These are phyloP conservation scores for Gymnopilus junonius DNA, from an alignment of 768 basidiomycete genomes.

Conservation along the genomic window DNA sequence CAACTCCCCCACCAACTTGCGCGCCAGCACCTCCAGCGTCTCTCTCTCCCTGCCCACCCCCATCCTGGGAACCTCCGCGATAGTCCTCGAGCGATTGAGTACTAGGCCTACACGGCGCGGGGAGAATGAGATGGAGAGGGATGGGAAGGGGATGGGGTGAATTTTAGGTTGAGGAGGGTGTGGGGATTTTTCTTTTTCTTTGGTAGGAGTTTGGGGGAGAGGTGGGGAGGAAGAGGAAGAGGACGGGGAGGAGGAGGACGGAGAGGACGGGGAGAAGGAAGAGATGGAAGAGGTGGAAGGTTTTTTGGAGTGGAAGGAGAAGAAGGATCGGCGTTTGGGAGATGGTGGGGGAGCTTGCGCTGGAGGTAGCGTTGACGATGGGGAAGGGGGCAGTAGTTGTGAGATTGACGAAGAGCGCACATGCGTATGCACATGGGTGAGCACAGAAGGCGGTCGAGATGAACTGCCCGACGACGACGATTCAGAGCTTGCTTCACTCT, in stretches of 20 bases:
- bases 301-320: conserved; percentile 7
- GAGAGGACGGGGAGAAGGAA: no score
- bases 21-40: conserved; percentile 58
- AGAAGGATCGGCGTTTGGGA: background rate
- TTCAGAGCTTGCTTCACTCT: no score
- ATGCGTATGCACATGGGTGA: no score
- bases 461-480: no score
- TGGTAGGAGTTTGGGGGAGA: conserved; percentile 16
- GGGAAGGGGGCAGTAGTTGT: background rate
- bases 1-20: conserved; percentile 53
- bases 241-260: conserved; percentile 14
- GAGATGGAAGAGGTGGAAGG: background rate
- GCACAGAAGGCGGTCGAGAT: no score
- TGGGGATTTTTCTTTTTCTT: conserved; percentile 8
- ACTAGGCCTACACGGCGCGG: conserved; percentile 46
- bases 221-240: conserved; percentile 9
- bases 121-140: conserved; percentile 45
- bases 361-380: conserved; percentile 1
- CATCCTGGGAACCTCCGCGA: conserved; percentile 49
- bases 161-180: conserved; percentile 8
- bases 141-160: conserved; percentile 43
- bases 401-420: background rate
- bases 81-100: conserved; percentile 49
- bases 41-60: conserved; percentile 32
- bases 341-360: conserved; percentile 5